These are phyloP conservation scores for Nepenthes mirabilis DNA, from an alignment of 148 eudicot genomes.

Conservation along the genomic window DNA sequence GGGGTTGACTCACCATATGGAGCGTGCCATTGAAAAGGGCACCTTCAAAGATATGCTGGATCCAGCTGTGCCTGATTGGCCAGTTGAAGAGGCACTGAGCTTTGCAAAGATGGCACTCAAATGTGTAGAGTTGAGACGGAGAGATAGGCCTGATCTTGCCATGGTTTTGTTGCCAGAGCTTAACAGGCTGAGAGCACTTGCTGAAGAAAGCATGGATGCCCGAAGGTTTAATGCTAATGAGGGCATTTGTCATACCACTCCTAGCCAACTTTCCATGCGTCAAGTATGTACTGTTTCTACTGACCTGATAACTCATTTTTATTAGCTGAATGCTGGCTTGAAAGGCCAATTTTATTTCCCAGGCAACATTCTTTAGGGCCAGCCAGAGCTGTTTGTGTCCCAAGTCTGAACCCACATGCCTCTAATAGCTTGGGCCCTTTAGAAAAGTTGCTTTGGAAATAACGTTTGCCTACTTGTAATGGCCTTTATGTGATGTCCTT, in stretches of 20 bases:
- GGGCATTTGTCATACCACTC: slow-evolving; percentile 11
- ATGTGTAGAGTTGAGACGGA: slow-evolving; percentile 71
- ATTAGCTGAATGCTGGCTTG: too few species aligned
- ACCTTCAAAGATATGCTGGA: slow-evolving; percentile 46
- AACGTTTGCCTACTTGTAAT: too few species aligned
- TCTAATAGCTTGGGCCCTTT: too few species aligned
- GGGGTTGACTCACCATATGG: slow-evolving; percentile 70
- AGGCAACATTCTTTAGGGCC: too few species aligned
- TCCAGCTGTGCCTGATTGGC: slow-evolving; percentile 61
- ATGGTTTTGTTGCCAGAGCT: slow-evolving; percentile 56
- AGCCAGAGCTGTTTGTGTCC: too few species aligned
- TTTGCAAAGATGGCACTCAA: slow-evolving; percentile 53
- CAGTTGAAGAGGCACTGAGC: slow-evolving; percentile 49
- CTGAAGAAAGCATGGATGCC: slow-evolving; percentile 32
- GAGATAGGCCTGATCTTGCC: slow-evolving; percentile 79
- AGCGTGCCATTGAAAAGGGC: slow-evolving; percentile 56
- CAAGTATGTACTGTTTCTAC: slow-evolving; percentile 20
- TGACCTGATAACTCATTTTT: too few species aligned
- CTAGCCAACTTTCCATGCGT: slow-evolving; percentile 23
- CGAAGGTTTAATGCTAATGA: slow-evolving; percentile 5
- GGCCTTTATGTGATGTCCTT: too few species aligned
- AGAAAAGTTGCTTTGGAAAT: too few species aligned
- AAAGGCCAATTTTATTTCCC: too few species aligned
- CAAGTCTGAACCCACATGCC: too few species aligned
- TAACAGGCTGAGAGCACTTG: slow-evolving; percentile 37